Percentiles rank a stretch among this genome's conserved stretches.
Conservation (phyloP, 2,329 filamentous ascomycete genomes). For the Aspergillus pseudotamarii region DNA sequence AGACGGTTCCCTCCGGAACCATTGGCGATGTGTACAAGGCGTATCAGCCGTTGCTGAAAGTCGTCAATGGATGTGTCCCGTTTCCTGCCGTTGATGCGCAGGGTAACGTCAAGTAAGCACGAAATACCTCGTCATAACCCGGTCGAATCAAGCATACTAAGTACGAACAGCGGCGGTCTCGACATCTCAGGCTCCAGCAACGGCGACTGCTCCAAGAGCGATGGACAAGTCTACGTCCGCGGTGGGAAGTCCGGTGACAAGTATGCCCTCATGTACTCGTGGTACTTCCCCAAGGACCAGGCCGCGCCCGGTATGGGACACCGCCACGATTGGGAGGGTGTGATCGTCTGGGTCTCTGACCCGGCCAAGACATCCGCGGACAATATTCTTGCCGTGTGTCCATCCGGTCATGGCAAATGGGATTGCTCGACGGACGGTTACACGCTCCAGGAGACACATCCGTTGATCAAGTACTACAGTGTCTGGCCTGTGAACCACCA, state of each 20-base stretch:
- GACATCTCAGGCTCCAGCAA: conserved; percentile 42
- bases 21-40: conserved; percentile 55
- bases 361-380: conserved; percentile 37
- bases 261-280: conserved; percentile 57
- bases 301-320: conserved; percentile 52
- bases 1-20: conserved; percentile 54
- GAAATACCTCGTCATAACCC: background rate
- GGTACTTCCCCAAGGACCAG: conserved; percentile 56
- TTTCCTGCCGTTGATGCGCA: conserved; percentile 63
- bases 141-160: background rate
- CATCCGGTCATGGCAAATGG: conserved; percentile 56
- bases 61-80: conserved; percentile 63
- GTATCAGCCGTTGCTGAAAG: conserved; percentile 59
- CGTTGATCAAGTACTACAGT: conserved; percentile 54
- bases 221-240: conserved; percentile 56
- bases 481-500: conserved; percentile 54
- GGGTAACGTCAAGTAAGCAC: conserved; percentile 58
- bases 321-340: conserved; percentile 60
- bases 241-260: conserved; percentile 42
- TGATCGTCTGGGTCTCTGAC: conserved; percentile 54
- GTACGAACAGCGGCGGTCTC: conserved; percentile 46
- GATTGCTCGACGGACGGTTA: conserved; percentile 46
- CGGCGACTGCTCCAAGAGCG: conserved; percentile 36
- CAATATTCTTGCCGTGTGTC: conserved; percentile 54
- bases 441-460: conserved; percentile 45